Evolutionary conservation across 2,329 filamentous ascomycete species (phyloP), one percentile per base, ranked within the genome.

Genomic region (Fusarium vanettenii): DNA sequence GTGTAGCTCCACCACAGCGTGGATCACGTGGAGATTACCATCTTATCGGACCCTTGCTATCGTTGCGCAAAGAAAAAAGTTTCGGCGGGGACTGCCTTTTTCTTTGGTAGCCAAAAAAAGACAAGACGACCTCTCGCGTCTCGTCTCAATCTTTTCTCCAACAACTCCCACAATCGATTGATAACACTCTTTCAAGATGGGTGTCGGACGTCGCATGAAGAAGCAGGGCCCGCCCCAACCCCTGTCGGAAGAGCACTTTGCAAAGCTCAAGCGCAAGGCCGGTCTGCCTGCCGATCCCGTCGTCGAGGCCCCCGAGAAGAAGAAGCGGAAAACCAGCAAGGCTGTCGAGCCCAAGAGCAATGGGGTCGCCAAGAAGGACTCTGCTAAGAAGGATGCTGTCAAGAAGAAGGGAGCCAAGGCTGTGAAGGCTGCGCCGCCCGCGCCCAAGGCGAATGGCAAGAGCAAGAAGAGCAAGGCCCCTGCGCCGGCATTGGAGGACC

Each of bases 181-280:
- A 48, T 48, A 48, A 48, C 43, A 48, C 43, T 48, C 43, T 73
- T 66, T 73, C 67, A 91, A 82, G 80, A 98, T 98, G 95, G 95
- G 95, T 87, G 90, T 92, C 72, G 94, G 95, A 83, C 93, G 95
- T 82, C 94, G 95, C 80, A 97, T 98, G 92, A 94, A 95, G 84
- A 98, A 98, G 86, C 97, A 98, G 89, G 96, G 95, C 66, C 89
- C 93, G 75, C 97, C 97, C 64, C 90, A 93, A 80, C 89, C 93
- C 75, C 89, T 98, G 76, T 94, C 97, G 75, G 94, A 98, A 81
- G 90, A 91, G 75, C 91, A 93, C 80, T 92, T 93, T 79, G 92
- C 92, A 60, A 95, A 92, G 81, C 84, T 92, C 71, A 98, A 98
- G 90, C 91, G 95, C 82, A 98, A 98, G 87, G 91, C 91, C 70